phyloP scores from a whole-genome alignment of 2,329 filamentous ascomycete species.

The Penicillium sp. region DNA sequence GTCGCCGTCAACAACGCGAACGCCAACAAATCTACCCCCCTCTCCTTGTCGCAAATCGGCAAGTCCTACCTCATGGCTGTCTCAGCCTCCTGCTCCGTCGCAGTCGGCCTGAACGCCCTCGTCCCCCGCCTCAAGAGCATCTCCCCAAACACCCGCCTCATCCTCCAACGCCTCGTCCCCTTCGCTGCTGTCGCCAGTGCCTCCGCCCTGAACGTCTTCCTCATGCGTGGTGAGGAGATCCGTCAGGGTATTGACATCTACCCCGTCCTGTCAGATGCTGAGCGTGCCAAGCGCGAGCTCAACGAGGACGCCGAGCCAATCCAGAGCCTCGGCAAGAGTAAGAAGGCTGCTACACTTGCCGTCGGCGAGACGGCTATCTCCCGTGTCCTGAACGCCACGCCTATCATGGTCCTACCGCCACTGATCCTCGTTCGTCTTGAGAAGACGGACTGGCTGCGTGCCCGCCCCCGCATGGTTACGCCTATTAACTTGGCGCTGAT shows the following conservation, averaged over 20 bases:
- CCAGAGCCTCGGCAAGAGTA: constrained; percentile 76
- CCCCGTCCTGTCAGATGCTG: constrained; percentile 69
- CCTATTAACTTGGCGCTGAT: constrained; percentile 87
- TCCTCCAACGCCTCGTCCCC: constrained; percentile 84
- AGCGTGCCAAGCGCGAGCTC: constrained; percentile 63
- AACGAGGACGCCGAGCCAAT: constrained; percentile 57
- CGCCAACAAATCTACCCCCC: constrained; percentile 92
- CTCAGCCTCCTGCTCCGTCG: constrained; percentile 87
- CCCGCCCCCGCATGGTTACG: constrained; percentile 70
- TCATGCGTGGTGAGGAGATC: constrained; percentile 98
- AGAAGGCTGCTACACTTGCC: constrained; percentile 81
- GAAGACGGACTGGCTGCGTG: constrained; percentile 75
- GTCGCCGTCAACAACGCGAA: constrained; percentile 98
- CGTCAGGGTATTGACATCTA: constrained; percentile 88
- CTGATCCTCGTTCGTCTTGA: constrained; percentile 82
- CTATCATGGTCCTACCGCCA: constrained; percentile 95
- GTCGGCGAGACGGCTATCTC: constrained; percentile 91
- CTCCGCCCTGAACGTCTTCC: constrained; percentile 88
- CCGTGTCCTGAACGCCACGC: constrained; percentile 87
- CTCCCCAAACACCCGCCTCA: constrained; percentile 69
- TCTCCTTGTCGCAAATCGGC: constrained; percentile 74
- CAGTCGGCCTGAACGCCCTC: constrained; percentile 83
- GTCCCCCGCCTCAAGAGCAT: constrained; percentile 80
- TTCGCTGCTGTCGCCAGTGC: constrained; percentile 94
- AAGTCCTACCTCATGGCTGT: constrained; percentile 93